These are phyloP conservation scores for Pseudocercospora cruenta DNA, from an alignment of 2,329 filamentous ascomycete species.

Conservation along the genomic window DNA sequence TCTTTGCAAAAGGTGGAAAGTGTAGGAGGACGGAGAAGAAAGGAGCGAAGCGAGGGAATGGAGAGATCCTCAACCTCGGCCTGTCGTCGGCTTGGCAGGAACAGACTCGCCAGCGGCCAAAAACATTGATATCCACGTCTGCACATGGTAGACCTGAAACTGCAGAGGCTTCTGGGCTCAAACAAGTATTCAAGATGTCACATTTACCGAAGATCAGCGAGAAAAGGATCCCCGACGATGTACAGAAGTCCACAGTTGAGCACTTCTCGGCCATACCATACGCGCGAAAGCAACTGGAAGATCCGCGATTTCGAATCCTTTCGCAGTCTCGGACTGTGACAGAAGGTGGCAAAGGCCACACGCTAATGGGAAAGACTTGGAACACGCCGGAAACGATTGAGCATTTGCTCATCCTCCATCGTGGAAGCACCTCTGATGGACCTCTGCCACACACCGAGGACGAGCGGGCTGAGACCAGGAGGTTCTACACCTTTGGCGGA, in stretches of 20 bases:
- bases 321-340: constrained; percentile 25
- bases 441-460: constrained; percentile 15
- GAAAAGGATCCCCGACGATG: neutral
- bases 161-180: neutral
- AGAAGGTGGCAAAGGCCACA: constrained; percentile 26
- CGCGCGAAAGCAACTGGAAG: constrained; percentile 17
- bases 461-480: constrained; percentile 20
- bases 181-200: neutral
- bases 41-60: neutral
- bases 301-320: constrained; percentile 22
- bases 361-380: constrained; percentile 31
- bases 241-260: constrained; percentile 23
- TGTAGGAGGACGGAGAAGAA: neutral
- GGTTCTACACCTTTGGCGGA: constrained; percentile 29
- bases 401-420: constrained; percentile 23
- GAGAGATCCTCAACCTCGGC: neutral
- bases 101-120: too few relatives aligned
- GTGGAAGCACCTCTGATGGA: constrained; percentile 6
- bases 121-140: neutral
- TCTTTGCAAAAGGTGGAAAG: too few relatives aligned
- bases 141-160: neutral
- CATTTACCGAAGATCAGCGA: neutral
- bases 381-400: constrained; percentile 26
- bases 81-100: neutral
- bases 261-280: constrained; percentile 27